Evolutionary conservation across 2,329 filamentous ascomycete species (phyloP).

Genomic region (Tetracladium maxilliforme): DNA sequence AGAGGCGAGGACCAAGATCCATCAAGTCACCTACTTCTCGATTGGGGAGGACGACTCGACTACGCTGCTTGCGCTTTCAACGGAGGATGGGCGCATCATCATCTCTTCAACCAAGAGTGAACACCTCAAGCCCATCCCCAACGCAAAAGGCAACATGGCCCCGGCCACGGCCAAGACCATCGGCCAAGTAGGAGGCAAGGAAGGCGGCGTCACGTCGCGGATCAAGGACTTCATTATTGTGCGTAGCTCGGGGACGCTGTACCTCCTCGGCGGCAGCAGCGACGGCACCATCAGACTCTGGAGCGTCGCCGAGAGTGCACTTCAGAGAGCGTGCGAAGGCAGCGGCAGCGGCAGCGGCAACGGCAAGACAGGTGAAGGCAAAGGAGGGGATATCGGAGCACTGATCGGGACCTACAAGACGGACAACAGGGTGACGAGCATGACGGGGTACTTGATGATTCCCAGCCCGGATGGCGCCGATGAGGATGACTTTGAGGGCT

Average conservation of each 20-base stretch:
- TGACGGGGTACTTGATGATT: slow-evolving; percentile 77
- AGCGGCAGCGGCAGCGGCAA: slow-evolving; percentile 21
- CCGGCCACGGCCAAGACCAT: slow-evolving; percentile 41
- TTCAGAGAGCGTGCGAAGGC: slow-evolving; percentile 11
- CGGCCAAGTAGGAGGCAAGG: slow-evolving; percentile 65
- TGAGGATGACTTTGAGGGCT: no score
- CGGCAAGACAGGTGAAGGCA: slow-evolving; percentile 13
- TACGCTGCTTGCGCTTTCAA: slow-evolving; percentile 60
- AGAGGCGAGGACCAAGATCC: slow-evolving; percentile 56
- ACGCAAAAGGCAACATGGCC: slow-evolving; percentile 13
- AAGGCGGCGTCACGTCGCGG: slow-evolving; percentile 49
- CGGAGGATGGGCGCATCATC: slow-evolving; percentile 77
- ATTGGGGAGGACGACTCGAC: slow-evolving; percentile 30
- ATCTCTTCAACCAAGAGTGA: slow-evolving; percentile 59
- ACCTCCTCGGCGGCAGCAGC: slow-evolving; percentile 65
- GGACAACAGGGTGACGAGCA: slow-evolving; percentile 75
- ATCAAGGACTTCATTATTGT: slow-evolving; percentile 82
- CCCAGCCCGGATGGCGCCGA: slow-evolving; percentile 45
- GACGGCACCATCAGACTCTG: slow-evolving; percentile 77
- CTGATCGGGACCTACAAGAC: slow-evolving; percentile 72
- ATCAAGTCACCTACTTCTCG: slow-evolving; percentile 62
- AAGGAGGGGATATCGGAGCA: no score
- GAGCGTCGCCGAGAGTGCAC: slow-evolving; percentile 30
- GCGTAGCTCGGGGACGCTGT: slow-evolving; percentile 23
- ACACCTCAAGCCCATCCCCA: slow-evolving; percentile 21